Percentiles rank a stretch among this genome's conserved stretches.
Evolutionary conservation across 2,329 filamentous ascomycete genomes (phyloP).

Genomic region (Ophiostoma fasciatum): DNA sequence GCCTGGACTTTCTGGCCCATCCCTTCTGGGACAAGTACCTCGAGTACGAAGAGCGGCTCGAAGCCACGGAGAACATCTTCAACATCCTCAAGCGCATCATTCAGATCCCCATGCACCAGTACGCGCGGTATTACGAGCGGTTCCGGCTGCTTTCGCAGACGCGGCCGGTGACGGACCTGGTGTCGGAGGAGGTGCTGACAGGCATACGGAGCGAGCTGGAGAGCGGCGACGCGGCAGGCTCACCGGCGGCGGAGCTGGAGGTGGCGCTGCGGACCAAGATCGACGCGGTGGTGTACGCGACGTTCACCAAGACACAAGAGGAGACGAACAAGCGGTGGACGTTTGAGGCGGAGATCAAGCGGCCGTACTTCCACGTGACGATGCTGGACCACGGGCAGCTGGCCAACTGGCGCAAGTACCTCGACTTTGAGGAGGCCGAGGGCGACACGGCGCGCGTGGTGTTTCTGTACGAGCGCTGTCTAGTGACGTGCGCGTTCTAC

Average conservation of each 20-base stretch:
- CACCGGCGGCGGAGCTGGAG: constrained; percentile 74
- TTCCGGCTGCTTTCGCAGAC: constrained; percentile 65
- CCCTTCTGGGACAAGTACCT: constrained; percentile 99
- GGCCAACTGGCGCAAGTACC: constrained; percentile 85
- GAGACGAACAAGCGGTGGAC: constrained; percentile 91
- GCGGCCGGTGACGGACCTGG: constrained; percentile 59
- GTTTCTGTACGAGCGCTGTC: constrained; percentile 84
- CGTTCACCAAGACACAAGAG: constrained; percentile 66
- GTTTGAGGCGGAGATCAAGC: constrained; percentile 86
- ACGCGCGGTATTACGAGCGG: constrained; percentile 85
- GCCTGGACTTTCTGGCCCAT: constrained; percentile 84
- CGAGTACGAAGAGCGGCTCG: constrained; percentile 86
- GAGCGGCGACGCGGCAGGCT: constrained; percentile 47
- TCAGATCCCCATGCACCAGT: constrained; percentile 88
- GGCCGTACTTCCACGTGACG: constrained; percentile 92
- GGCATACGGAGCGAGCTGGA: constrained; percentile 60
- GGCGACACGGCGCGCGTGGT: constrained; percentile 60
- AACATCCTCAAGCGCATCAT: constrained; percentile 70
- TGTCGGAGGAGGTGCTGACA: constrained; percentile 50
- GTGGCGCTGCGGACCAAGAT: constrained; percentile 67
- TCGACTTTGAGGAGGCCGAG: constrained; percentile 87
- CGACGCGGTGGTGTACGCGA: constrained; percentile 65
- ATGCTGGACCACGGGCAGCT: constrained; percentile 78
- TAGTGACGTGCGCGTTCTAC: constrained; percentile 87
- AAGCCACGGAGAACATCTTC: constrained; percentile 73